phyloP scores from a whole-genome alignment of 441 rosid genomes.

The Syzygium syzygioides region DNA sequence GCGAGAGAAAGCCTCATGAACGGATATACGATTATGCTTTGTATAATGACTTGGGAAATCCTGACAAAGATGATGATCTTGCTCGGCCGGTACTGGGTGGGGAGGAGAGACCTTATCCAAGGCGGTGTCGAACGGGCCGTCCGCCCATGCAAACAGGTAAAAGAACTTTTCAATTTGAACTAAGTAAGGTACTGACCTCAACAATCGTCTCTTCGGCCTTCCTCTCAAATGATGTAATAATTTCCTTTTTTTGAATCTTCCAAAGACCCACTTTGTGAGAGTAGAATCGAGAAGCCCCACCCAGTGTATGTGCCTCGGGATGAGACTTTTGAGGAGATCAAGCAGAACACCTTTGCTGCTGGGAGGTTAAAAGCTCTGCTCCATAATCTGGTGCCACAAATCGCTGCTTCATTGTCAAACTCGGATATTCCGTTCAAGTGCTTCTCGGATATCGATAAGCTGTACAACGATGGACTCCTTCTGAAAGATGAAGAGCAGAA shows the following conservation, averaged over 20 bases:
- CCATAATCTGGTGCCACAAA: constrained; percentile 85
- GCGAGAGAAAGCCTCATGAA: constrained; percentile 61
- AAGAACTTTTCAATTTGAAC: background rate
- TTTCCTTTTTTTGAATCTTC: background rate
- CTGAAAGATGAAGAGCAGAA: constrained; percentile 39
- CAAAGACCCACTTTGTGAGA: constrained; percentile 62
- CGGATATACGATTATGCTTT: constrained; percentile 75
- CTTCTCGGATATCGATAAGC: constrained; percentile 85
- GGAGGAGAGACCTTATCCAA: constrained; percentile 75
- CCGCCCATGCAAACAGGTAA: constrained; percentile 58
- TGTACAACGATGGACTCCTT: constrained; percentile 56
- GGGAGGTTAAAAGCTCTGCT: constrained; percentile 87
- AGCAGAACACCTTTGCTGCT: constrained; percentile 70
- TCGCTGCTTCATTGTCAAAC: constrained; percentile 66
- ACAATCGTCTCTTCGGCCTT: background rate
- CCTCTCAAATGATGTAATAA: background rate
- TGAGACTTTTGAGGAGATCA: constrained; percentile 89
- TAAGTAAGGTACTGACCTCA: background rate
- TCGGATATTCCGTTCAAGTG: constrained; percentile 79
- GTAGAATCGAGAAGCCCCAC: constrained; percentile 74
- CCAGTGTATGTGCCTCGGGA: constrained; percentile 90
- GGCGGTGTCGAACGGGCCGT: constrained; percentile 88
- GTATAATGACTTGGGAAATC: constrained; percentile 86
- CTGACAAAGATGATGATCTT: constrained; percentile 60
- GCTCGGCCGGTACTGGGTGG: constrained; percentile 60